These are phyloP conservation scores for Dissophora globulifera DNA, from an alignment of 192 early-diverging fungal genomes.

Conservation along the genomic window DNA sequence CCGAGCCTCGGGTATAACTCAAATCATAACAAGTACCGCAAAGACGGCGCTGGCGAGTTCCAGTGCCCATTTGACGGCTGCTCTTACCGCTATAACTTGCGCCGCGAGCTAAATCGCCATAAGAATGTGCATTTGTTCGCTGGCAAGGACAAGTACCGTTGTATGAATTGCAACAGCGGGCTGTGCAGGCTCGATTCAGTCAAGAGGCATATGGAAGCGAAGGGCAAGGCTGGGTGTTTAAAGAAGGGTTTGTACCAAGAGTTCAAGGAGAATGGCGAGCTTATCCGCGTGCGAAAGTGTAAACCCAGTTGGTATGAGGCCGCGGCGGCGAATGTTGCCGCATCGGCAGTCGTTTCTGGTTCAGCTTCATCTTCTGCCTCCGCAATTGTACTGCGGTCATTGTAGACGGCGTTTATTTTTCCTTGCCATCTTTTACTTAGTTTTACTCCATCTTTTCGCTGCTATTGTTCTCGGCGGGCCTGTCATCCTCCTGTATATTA, in stretches of 20 bases:
- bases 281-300: slow-evolving; percentile 12
- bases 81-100: slow-evolving; percentile 37
- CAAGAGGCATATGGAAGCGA: slow-evolving; percentile 51
- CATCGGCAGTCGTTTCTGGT: neutral
- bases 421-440: too few relatives aligned
- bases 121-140: slow-evolving; percentile 40
- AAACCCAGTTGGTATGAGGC: slow-evolving; percentile 43
- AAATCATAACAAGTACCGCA: slow-evolving; percentile 18
- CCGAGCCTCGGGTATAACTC: neutral
- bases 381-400: neutral
- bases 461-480: too few relatives aligned
- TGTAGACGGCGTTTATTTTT: too few relatives aligned
- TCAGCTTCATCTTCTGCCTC: neutral
- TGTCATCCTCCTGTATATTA: too few relatives aligned
- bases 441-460: too few relatives aligned
- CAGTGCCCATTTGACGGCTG: slow-evolving; percentile 29
- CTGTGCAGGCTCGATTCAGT: slow-evolving; percentile 45
- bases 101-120: slow-evolving; percentile 43
- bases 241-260: slow-evolving; percentile 33
- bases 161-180: slow-evolving; percentile 38
- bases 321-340: slow-evolving; percentile 19
- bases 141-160: slow-evolving; percentile 39
- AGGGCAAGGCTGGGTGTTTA: slow-evolving; percentile 45
- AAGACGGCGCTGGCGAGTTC: slow-evolving; percentile 16
- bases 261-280: slow-evolving; percentile 26